Evolutionary conservation across 176 grass and related monocot species (phyloP).

Genomic region (Lolium rigidum): DNA sequence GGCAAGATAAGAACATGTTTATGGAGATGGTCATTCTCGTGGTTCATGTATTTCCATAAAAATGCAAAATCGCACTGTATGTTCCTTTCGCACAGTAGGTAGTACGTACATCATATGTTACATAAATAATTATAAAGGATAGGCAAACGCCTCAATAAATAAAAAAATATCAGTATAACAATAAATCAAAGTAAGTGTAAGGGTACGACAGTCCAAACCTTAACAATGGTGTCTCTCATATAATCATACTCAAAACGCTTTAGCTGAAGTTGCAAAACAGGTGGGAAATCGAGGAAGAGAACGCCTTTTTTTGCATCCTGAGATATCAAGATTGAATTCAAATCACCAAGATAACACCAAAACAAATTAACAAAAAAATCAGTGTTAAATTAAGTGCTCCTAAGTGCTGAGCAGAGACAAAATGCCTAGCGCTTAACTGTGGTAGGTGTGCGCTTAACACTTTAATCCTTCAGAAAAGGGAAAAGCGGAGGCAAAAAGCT

Average conservation of each 20-base stretch:
- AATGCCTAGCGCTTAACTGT: no score
- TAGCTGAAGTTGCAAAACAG: conserved; percentile 95
- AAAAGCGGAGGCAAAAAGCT: no score
- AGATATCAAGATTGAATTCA: conserved; percentile 35
- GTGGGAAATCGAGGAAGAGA: conserved; percentile 87
- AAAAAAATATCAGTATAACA: conserved; percentile 7
- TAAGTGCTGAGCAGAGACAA: no score
- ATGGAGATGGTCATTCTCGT: background rate
- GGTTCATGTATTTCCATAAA: conserved; percentile 9
- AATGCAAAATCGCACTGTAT: background rate
- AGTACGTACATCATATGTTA: background rate
- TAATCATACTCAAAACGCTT: conserved; percentile 96
- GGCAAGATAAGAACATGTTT: background rate
- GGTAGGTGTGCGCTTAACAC: no score
- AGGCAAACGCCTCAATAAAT: background rate
- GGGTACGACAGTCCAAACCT: conserved; percentile 54
- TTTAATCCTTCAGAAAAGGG: no score
- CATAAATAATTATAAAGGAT: background rate
- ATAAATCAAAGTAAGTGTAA: conserved; percentile 33
- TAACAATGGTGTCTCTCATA: conserved; percentile 87
- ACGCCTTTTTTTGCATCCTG: conserved; percentile 95
- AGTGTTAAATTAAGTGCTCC: no score
- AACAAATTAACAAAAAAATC: conserved; percentile 14
- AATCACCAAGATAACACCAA: conserved; percentile 45
- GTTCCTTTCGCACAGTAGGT: background rate